Conservation (phyloP, 768 basidiomycete species). For the Phylloporus sp. region DNA sequence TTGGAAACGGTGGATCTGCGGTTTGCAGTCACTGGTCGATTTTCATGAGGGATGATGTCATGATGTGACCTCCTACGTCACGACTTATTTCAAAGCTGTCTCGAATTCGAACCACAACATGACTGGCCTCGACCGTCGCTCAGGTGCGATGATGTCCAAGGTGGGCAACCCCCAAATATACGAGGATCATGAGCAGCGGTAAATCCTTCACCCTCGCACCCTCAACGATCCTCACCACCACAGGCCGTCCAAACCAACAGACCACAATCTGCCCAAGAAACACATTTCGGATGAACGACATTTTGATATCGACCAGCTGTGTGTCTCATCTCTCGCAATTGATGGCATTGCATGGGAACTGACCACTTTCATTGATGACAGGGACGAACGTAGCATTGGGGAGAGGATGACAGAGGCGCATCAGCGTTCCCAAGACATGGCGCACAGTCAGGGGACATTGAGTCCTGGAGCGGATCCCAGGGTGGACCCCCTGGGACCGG, state of each 20-base stretch:
- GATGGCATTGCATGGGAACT: not conserved
- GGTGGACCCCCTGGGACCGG: slow-evolving; percentile 45
- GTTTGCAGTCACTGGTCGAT: slow-evolving; percentile 1
- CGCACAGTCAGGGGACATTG: slow-evolving; percentile 25
- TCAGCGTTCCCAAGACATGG: slow-evolving; percentile 24
- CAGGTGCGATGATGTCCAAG: slow-evolving; percentile 45
- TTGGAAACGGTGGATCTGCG: not conserved
- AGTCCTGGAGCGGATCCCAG: slow-evolving; percentile 30
- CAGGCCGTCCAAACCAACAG: slow-evolving; percentile 23
- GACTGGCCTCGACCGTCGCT: slow-evolving; percentile 14
- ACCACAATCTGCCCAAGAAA: slow-evolving; percentile 22
- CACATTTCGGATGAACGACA: slow-evolving; percentile 34
- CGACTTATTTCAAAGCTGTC: not conserved
- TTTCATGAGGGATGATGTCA: slow-evolving; percentile 20
- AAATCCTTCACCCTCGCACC: slow-evolving; percentile 6
- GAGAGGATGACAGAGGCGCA: slow-evolving; percentile 35
- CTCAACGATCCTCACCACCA: not conserved
- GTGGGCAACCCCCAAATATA: slow-evolving; percentile 47
- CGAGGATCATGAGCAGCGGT: slow-evolving; percentile 47
- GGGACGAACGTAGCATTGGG: slow-evolving; percentile 41
- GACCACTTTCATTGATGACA: slow-evolving; percentile 13
- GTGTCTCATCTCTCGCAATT: not conserved
- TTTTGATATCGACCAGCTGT: slow-evolving; percentile 32
- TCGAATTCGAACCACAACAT: slow-evolving; percentile 6
- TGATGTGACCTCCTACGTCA: slow-evolving; percentile 1